phyloP scores from a whole-genome alignment of 1,139 yeast species.

The Arxiozyma slooffiae region DNA sequence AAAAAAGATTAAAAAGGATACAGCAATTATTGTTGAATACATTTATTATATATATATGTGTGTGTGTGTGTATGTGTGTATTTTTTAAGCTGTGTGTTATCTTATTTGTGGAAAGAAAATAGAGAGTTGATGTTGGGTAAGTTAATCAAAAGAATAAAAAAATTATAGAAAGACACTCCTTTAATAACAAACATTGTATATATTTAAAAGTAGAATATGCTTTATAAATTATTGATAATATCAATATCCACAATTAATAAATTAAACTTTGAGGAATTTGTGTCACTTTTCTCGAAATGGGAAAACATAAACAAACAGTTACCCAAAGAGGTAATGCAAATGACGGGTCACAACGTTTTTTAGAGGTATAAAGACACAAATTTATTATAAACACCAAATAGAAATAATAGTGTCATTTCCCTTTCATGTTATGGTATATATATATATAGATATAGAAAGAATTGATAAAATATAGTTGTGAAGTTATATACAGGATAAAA shows the following conservation, averaged over 20 bases:
- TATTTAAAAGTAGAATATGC: too few relatives aligned
- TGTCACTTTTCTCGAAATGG: background rate
- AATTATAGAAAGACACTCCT: too few relatives aligned
- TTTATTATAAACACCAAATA: too few relatives aligned
- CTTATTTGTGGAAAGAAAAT: background rate
- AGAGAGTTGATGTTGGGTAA: background rate
- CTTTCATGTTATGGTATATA: too few relatives aligned
- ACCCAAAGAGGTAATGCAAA: background rate
- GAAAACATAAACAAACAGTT: background rate
- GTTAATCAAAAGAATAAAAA: too few relatives aligned
- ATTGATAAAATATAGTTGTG: background rate
- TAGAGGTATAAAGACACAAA: too few relatives aligned
- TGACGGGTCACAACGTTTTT: background rate
- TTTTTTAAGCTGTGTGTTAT: background rate
- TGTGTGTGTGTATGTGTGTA: background rate
- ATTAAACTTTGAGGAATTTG: background rate
- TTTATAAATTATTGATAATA: background rate
- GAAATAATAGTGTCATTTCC: too few relatives aligned
- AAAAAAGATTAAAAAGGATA: background rate
- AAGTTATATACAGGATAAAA: slow-evolving; percentile 1
- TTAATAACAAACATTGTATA: too few relatives aligned
- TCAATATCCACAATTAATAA: too few relatives aligned
- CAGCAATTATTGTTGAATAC: background rate
- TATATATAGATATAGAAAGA: background rate
- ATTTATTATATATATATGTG: background rate